Conservation (phyloP, 2,329 filamentous ascomycete species). For the Trichoderma citrinoviride region DNA sequence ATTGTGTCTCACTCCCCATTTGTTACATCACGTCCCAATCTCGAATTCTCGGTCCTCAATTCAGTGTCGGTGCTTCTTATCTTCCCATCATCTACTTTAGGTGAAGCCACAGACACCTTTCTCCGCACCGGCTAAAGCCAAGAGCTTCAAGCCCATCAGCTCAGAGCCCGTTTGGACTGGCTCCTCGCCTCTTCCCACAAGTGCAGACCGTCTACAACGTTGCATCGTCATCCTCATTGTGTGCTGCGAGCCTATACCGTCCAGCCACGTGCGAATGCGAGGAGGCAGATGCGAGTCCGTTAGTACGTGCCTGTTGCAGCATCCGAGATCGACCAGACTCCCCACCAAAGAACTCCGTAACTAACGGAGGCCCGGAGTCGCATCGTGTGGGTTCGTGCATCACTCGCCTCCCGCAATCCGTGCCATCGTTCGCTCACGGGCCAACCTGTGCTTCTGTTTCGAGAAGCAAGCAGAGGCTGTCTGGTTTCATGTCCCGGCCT, state of each 20-base stretch:
- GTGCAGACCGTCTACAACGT: no score
- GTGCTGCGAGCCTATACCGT: background rate
- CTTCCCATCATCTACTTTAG: no score
- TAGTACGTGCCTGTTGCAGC: background rate
- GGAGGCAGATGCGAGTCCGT: background rate
- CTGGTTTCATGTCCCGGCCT: background rate
- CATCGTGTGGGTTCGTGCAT: slow-evolving; percentile 9
- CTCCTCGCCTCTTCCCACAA: background rate
- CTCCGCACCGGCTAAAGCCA: slow-evolving; percentile 18
- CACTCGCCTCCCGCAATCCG: background rate
- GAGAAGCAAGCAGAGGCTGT: background rate
- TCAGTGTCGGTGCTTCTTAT: background rate
- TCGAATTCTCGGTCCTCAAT: no score
- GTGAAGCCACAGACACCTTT: background rate
- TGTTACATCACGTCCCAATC: background rate
- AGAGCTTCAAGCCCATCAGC: background rate
- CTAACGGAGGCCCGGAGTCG: slow-evolving; percentile 1
- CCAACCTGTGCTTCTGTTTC: background rate
- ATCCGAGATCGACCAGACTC: slow-evolving; percentile 5
- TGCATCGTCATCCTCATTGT: no score
- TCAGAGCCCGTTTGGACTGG: background rate
- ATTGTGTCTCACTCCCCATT: background rate
- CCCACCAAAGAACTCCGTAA: background rate
- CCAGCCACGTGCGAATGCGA: slow-evolving; percentile 11
- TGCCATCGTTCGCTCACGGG: background rate